A percentile compares a stretch with the other conserved stretches of the same genome.
phyloP scores from a whole-genome alignment of 176 grass and related monocot genomes.

The Musa acuminata region DNA sequence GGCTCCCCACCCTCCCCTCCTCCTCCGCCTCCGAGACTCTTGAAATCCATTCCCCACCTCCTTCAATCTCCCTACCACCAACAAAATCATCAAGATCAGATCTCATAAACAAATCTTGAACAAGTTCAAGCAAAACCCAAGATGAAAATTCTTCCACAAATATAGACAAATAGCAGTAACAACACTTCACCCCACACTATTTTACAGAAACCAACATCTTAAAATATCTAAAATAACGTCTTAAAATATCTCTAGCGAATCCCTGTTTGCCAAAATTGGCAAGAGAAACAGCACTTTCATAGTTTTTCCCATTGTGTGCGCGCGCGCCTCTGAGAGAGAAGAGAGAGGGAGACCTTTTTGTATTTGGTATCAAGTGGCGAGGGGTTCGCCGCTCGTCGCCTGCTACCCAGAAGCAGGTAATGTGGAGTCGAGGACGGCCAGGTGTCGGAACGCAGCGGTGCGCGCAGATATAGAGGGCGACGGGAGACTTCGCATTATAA shows the following conservation, averaged over 20 bases:
- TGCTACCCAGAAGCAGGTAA: background rate
- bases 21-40: constrained; percentile 5
- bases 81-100: background rate
- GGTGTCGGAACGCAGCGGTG: constrained; percentile 15
- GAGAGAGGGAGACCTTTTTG: constrained; percentile 3
- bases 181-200: background rate
- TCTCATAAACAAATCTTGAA: background rate
- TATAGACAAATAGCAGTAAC: background rate
- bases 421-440: background rate
- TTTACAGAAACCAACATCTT: background rate
- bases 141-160: background rate
- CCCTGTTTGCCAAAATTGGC: constrained; percentile 4
- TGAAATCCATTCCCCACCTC: constrained; percentile 40
- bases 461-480: background rate
- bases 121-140: background rate
- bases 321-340: background rate
- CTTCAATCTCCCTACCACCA: constrained; percentile 9
- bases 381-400: background rate
- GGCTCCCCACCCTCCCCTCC: constrained; percentile 33
- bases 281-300: background rate
- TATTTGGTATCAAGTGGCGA: background rate
- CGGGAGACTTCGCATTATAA: constrained; percentile 3
- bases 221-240: background rate
- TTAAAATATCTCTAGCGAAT: background rate
- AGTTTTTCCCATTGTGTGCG: background rate